A percentile compares a stretch with the other conserved stretches of the same genome.
Evolutionary conservation across 495 filamentous ascomycete genomes (phyloP).

Genomic region (Aspergillus steynii): DNA sequence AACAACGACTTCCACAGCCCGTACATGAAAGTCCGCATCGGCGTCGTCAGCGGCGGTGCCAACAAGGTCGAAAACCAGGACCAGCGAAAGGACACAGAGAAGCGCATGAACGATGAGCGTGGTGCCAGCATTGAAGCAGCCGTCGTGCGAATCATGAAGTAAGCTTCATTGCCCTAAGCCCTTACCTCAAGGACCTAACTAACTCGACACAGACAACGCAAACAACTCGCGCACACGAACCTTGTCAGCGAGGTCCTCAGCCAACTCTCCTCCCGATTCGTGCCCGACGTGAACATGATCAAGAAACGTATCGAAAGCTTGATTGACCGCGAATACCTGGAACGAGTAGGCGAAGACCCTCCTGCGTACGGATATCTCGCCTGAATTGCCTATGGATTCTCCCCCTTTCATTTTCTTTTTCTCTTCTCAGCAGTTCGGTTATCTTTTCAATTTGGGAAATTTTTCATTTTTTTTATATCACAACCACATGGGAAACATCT

Average conservation of each 20-base stretch:
- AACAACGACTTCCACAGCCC: slow-evolving; percentile 82
- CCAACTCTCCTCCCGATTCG: slow-evolving; percentile 77
- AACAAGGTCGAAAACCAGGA: slow-evolving; percentile 85
- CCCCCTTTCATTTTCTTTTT: slow-evolving; percentile 2
- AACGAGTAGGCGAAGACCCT: slow-evolving; percentile 71
- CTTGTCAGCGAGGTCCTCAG: slow-evolving; percentile 83
- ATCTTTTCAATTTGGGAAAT: slow-evolving; percentile 6
- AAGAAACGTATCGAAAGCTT: slow-evolving; percentile 93
- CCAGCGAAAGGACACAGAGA: slow-evolving; percentile 84
- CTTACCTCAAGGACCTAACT: slow-evolving; percentile 1
- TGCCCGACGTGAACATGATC: slow-evolving; percentile 85
- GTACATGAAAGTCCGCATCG: slow-evolving; percentile 83
- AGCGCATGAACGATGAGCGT: slow-evolving; percentile 80
- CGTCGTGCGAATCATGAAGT: slow-evolving; percentile 97
- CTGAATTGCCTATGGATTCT: slow-evolving; percentile 23
- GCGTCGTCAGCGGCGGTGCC: slow-evolving; percentile 61
- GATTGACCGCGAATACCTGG: slow-evolving; percentile 92
- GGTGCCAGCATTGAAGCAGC: slow-evolving; percentile 81
- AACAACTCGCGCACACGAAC: slow-evolving; percentile 74
- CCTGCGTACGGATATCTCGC: slow-evolving; percentile 80
- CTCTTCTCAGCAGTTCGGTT: slow-evolving; percentile 7
- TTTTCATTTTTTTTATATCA: slow-evolving; percentile 3
- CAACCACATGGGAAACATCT: not conserved
- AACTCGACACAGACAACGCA: slow-evolving; percentile 71
- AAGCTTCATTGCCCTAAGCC: slow-evolving; percentile 31